These are phyloP conservation scores for Pharnaceum exiguum DNA, from an alignment of 148 eudicot genomes.

Conservation along the genomic window DNA sequence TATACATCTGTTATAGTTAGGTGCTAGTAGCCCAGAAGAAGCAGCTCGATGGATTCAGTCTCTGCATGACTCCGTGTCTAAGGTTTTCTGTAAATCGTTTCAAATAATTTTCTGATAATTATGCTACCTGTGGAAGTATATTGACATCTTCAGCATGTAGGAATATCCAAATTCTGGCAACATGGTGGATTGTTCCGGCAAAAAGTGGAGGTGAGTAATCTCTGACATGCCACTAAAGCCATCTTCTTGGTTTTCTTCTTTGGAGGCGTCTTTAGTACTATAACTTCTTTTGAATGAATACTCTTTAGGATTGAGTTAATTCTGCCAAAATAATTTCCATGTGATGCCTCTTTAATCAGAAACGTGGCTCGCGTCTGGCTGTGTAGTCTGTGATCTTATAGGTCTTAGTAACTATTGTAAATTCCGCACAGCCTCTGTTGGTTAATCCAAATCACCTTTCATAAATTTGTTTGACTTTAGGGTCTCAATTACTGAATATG, in stretches of 20 bases:
- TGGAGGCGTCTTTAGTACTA: too few relatives aligned
- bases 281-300: too few relatives aligned
- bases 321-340: too few relatives aligned
- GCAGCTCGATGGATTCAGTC: slow-evolving; percentile 65
- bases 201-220: slow-evolving; percentile 53
- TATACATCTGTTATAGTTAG: slow-evolving; percentile 34
- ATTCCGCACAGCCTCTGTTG: too few relatives aligned
- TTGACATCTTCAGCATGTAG: slow-evolving; percentile 5
- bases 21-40: slow-evolving; percentile 69
- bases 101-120: neutral
- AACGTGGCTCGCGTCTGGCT: too few relatives aligned
- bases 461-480: neutral
- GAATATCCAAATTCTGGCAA: slow-evolving; percentile 33
- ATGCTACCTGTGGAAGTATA: neutral
- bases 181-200: slow-evolving; percentile 24
- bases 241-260: neutral
- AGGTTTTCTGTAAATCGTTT: slow-evolving; percentile 2
- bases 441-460: too few relatives aligned
- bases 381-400: too few relatives aligned
- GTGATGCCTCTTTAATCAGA: too few relatives aligned
- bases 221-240: too few relatives aligned
- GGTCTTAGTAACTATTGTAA: too few relatives aligned
- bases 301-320: too few relatives aligned
- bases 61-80: slow-evolving; percentile 43
- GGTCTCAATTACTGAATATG: neutral